These are phyloP conservation scores for Diphasiastrum complanatum DNA, from an alignment of 83 land plant species.

Conservation along the genomic window DNA sequence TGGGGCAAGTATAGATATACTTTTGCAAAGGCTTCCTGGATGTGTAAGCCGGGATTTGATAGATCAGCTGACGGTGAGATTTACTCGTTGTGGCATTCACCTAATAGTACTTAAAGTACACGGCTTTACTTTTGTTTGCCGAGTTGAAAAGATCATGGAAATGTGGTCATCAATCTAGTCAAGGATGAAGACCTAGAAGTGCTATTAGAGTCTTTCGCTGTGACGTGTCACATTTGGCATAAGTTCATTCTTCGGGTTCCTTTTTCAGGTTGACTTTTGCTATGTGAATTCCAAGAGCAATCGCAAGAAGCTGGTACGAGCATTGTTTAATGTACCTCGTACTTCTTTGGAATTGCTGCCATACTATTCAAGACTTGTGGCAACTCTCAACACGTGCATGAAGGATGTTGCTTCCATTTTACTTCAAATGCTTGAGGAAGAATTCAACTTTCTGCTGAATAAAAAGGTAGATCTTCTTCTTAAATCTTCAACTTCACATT, in stretches of 20 bases:
- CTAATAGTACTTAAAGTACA: not conserved
- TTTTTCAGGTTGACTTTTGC: slow-evolving; percentile 90
- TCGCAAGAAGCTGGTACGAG: slow-evolving; percentile 85
- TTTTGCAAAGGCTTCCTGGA: slow-evolving; percentile 91
- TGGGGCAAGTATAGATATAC: slow-evolving; percentile 72
- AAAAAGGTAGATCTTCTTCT: slow-evolving; percentile 60
- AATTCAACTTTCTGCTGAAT: slow-evolving; percentile 81
- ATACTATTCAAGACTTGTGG: slow-evolving; percentile 93
- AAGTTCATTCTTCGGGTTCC: slow-evolving; percentile 5
- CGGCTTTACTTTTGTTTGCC: not conserved
- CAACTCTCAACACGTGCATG: slow-evolving; percentile 95
- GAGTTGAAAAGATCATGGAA: no score
- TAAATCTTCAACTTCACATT: not conserved
- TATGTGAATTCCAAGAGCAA: slow-evolving; percentile 88
- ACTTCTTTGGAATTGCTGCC: slow-evolving; percentile 90
- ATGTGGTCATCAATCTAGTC: no score
- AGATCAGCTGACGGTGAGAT: slow-evolving; percentile 82
- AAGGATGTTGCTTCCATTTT: slow-evolving; percentile 85
- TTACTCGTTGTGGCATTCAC: not conserved
- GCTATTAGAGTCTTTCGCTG: no score
- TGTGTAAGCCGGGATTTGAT: slow-evolving; percentile 97
- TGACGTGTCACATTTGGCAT: not conserved
- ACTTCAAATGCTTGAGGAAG: slow-evolving; percentile 81
- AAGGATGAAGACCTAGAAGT: no score
- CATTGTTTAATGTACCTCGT: slow-evolving; percentile 87